Evolutionary conservation across 1,284 basidiomycete species (phyloP).

Genomic region (Ceratobasidium sp.): DNA sequence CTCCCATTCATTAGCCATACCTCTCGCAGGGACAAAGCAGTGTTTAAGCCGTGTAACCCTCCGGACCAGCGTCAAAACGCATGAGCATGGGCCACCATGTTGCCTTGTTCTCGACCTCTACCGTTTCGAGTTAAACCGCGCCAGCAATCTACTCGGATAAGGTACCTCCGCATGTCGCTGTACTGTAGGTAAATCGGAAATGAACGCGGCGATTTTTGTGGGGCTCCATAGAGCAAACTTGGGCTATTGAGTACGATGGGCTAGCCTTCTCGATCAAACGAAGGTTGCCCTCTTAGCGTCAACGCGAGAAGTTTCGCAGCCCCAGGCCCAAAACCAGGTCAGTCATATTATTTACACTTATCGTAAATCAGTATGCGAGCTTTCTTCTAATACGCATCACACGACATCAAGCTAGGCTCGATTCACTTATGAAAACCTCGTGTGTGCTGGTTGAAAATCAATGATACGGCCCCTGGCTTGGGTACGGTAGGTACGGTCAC

Average conservation of each 20-base stretch:
- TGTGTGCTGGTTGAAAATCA: too few species aligned
- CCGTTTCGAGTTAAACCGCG: constrained; percentile 52
- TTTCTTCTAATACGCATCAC: too few species aligned
- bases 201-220: constrained; percentile 47
- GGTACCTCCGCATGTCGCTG: not conserved
- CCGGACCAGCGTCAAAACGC: constrained; percentile 53
- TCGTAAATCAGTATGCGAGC: too few species aligned
- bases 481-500: too few species aligned
- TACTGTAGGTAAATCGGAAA: constrained; percentile 46
- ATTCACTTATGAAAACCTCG: too few species aligned
- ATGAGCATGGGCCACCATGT: constrained; percentile 55
- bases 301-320: too few species aligned
- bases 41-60: constrained; percentile 47
- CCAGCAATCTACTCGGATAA: not conserved
- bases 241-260: constrained; percentile 44
- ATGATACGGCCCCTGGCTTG: too few species aligned
- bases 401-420: too few species aligned
- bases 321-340: too few species aligned
- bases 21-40: constrained; percentile 19
- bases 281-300: too few species aligned
- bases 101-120: constrained; percentile 56
- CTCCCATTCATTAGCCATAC: constrained; percentile 55
- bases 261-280: not conserved
- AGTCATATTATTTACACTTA: too few species aligned
- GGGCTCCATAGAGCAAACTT: constrained; percentile 54